Evolutionary conservation across 2,329 filamentous ascomycete genomes (phyloP), one percentile per base, ranked within the genome.

Genomic region (Cadophora gregata): DNA sequence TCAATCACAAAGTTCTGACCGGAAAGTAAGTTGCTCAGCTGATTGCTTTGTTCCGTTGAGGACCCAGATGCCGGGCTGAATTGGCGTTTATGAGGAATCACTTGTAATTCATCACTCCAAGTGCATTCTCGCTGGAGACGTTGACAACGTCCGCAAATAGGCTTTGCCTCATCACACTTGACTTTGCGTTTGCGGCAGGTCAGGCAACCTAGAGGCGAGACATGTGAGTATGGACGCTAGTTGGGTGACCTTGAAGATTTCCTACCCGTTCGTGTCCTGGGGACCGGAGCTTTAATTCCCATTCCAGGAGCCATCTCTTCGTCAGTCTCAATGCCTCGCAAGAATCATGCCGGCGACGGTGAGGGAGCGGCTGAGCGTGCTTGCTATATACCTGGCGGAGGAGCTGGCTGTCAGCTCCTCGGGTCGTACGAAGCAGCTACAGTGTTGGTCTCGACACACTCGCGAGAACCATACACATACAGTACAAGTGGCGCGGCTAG

Each of bases 121-220:
- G 63, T 69, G 62, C 75, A 76, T 45, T 74, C 70, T 58, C 72
- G 60, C 59, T 75, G 69, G 9, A 76, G 70, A 19, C 74, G 67
- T 9, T 69, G 58, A 59, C 75, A 78, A 12, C 75, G 66, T 14
- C 80, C 81, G 88, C 88, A 90, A 74, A 84, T 81, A 19, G 88
- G 88, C 72, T 89, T 90, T 21, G 84, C 83, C 77, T 90, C 88
- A 72, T 91, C 88, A 71, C 88, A 91, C 78, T 91, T 90, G 82
- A 90, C 90, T 81, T 90, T 90, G 63, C 88, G 81, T 75, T 87
- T 89, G 59, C 88, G 83, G 74, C 88, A 90, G 10, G 88, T 90
- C 64, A 90, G 85, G 71, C 86, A 90, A 3, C 88, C 88, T 24
- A 45, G 6, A 31, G 21, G 47, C 31, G 24, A 25, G 56, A 25